Percentiles rank a stretch among this genome's conserved stretches.
phyloP scores from a whole-genome alignment of 2,329 filamentous ascomycete species.

The Hymenoscyphus salicellus region DNA sequence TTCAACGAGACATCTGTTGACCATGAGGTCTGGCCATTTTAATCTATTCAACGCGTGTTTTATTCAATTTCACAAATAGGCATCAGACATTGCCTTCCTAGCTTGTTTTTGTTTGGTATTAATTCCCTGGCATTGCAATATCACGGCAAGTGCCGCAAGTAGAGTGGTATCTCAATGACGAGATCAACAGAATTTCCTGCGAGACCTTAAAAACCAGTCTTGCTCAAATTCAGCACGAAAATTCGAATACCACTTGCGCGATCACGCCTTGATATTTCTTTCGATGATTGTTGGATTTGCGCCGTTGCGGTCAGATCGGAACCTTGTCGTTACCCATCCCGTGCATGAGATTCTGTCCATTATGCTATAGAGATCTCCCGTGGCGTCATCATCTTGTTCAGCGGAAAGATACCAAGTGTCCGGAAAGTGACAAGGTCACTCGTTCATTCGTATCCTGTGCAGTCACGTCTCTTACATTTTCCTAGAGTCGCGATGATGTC shows the following conservation, averaged over 20 bases:
- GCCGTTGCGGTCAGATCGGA: background rate
- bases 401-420: background rate
- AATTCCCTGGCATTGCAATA: too few relatives aligned
- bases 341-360: background rate
- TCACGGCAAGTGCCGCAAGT: background rate
- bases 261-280: background rate
- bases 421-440: background rate
- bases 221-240: background rate
- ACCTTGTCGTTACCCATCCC: background rate
- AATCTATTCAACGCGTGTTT: background rate
- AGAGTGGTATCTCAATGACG: background rate
- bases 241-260: background rate
- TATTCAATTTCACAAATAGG: background rate
- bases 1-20: too few relatives aligned
- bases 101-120: background rate
- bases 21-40: too few relatives aligned
- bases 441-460: background rate
- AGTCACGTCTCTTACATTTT: background rate
- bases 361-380: background rate
- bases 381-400: conserved; percentile 1
- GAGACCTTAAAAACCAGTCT: background rate
- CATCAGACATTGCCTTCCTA: background rate
- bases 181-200: background rate
- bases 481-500: background rate
- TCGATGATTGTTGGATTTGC: background rate